These are phyloP conservation scores for Blastocystis sp. DNA, from an alignment of 352 stramenopile genomes.

Conservation along the genomic window DNA sequence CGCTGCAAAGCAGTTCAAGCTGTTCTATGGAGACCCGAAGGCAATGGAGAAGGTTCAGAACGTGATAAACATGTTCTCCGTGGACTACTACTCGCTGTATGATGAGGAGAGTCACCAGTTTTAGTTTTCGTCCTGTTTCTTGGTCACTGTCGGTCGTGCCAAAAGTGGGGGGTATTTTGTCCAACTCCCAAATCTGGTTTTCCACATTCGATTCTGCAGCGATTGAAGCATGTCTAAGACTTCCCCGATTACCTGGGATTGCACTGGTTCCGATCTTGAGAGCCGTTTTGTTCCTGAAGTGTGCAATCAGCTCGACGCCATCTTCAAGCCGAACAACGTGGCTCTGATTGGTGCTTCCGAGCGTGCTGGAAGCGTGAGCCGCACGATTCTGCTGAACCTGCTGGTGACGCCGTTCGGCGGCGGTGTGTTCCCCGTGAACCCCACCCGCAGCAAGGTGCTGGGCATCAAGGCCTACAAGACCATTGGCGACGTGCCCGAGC, in stretches of 20 bases:
- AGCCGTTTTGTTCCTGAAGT: conserved; percentile 27
- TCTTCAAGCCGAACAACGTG: conserved; percentile 70
- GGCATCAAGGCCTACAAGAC: conserved; percentile 72
- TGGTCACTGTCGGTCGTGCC: background rate
- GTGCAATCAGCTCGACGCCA: conserved; percentile 54
- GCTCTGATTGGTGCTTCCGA: background rate
- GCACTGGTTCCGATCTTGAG: conserved; percentile 35
- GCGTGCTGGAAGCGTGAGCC: background rate
- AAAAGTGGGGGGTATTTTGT: background rate
- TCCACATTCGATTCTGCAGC: background rate
- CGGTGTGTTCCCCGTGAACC: conserved; percentile 73
- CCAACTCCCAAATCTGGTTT: background rate
- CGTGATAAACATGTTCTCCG: background rate
- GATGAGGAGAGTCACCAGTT: background rate
- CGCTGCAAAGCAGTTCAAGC: background rate
- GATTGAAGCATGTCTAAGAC: background rate
- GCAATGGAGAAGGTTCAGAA: background rate
- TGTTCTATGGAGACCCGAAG: background rate
- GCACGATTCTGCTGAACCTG: conserved; percentile 73
- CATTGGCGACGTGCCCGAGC: conserved; percentile 72
- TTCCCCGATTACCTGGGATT: conserved; percentile 7
- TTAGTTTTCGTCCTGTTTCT: background rate
- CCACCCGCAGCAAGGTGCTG: conserved; percentile 71
- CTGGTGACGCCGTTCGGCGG: conserved; percentile 68
- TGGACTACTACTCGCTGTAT: background rate